phyloP scores from a whole-genome alignment of 768 basidiomycete genomes.

The Mycena polygramma region DNA sequence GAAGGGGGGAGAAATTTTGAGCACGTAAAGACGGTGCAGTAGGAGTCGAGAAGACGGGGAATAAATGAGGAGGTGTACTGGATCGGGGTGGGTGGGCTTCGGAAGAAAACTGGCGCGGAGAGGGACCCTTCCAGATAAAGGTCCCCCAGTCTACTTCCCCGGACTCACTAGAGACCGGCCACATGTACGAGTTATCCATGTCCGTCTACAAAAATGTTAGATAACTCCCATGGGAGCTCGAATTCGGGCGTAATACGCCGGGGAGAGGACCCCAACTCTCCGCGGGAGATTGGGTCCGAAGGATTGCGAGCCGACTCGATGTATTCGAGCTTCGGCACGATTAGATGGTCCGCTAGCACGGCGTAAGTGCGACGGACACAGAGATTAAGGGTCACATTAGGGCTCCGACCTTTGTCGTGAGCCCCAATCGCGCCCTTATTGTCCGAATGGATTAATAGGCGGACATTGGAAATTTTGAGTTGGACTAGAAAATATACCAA shows the following conservation, averaged over 20 bases:
- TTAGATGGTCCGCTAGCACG: neutral
- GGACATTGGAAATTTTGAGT: no score
- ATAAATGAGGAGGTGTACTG: no score
- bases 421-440: slow-evolving; percentile 30
- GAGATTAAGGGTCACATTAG: slow-evolving; percentile 27
- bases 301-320: no score
- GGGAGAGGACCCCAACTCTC: slow-evolving; percentile 6
- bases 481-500: slow-evolving; percentile 24
- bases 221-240: slow-evolving; percentile 13
- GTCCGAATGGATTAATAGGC: slow-evolving; percentile 21
- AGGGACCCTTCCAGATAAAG: slow-evolving; percentile 22
- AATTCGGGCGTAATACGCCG: slow-evolving; percentile 14
- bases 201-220: neutral
- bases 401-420: slow-evolving; percentile 18
- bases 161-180: no score
- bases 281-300: slow-evolving; percentile 41
- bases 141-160: neutral
- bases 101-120: neutral
- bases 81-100: no score
- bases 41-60: no score
- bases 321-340: slow-evolving; percentile 31
- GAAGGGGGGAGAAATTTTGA: no score
- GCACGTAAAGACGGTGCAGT: no score
- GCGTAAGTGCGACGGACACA: slow-evolving; percentile 33
- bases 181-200: slow-evolving; percentile 18